These are phyloP conservation scores for Allomyces arbusculus DNA, from an alignment of 192 early-diverging fungal genomes.

Conservation along the genomic window DNA sequence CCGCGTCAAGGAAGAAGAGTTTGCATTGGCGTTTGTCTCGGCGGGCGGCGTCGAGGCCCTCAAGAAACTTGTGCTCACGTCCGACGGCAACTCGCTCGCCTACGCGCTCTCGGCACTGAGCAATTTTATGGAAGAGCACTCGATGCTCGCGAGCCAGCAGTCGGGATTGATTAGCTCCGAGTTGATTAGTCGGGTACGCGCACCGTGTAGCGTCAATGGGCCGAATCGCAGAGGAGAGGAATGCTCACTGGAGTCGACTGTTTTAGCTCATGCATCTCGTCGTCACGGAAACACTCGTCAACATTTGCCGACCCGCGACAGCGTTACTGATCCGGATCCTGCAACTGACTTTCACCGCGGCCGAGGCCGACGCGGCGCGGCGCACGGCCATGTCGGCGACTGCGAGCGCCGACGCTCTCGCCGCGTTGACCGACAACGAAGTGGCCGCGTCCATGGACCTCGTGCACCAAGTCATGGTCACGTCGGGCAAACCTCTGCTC, in stretches of 20 bases:
- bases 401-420: no score
- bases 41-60: slow-evolving; percentile 30
- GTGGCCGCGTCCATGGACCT: no score
- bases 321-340: slow-evolving; percentile 35
- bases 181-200: slow-evolving; percentile 29
- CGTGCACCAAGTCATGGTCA: neutral
- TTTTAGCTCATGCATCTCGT: slow-evolving; percentile 26
- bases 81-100: slow-evolving; percentile 41
- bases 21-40: slow-evolving; percentile 37
- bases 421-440: no score
- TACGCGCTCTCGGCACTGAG: slow-evolving; percentile 43
- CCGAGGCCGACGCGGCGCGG: no score
- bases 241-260: neutral
- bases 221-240: neutral
- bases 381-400: no score
- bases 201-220: neutral
- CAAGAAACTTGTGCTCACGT: slow-evolving; percentile 33
- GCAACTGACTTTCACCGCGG: no score
- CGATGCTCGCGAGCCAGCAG: slow-evolving; percentile 7
- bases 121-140: slow-evolving; percentile 43
- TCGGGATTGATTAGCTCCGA: slow-evolving; percentile 29
- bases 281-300: slow-evolving; percentile 42
- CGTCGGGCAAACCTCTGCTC: slow-evolving; percentile 7
- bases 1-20: slow-evolving; percentile 31
- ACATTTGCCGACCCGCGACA: slow-evolving; percentile 47